A percentile compares a stretch with the other conserved stretches of the same genome.
These are phyloP conservation scores for Apophysomyces trapeziformis DNA, from an alignment of 371 early-diverging fungal species.

Conservation along the genomic window DNA sequence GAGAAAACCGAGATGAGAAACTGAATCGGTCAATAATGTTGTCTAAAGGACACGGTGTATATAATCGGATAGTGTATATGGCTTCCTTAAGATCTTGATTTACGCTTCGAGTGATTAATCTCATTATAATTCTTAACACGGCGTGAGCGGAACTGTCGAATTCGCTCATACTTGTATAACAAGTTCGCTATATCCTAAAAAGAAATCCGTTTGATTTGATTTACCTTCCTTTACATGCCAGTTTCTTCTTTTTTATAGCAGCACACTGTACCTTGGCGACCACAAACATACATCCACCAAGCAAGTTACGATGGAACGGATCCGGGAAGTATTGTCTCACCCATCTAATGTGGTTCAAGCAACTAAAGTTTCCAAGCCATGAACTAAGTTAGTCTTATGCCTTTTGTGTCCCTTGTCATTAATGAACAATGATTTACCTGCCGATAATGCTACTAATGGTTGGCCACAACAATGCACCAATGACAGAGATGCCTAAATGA, in stretches of 20 bases:
- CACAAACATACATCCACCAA: slow-evolving; percentile 68
- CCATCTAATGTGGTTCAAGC: slow-evolving; percentile 49
- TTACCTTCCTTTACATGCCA: neutral
- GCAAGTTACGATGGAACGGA: slow-evolving; percentile 59
- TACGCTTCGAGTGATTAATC: slow-evolving; percentile 4
- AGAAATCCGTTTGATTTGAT: neutral
- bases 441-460: slow-evolving; percentile 47
- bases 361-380: slow-evolving; percentile 27
- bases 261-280: slow-evolving; percentile 48
- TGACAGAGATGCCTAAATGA: slow-evolving; percentile 53
- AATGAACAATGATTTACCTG: slow-evolving; percentile 16
- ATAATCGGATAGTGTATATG: neutral
- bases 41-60: neutral
- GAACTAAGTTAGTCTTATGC: neutral
- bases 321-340: slow-evolving; percentile 56
- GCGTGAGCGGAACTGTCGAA: slow-evolving; percentile 44
- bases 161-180: slow-evolving; percentile 43
- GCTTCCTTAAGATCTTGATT: neutral
- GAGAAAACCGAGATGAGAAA: neutral
- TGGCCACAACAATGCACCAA: slow-evolving; percentile 61
- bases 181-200: slow-evolving; percentile 42
- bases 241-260: neutral
- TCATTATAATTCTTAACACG: slow-evolving; percentile 36
- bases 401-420: neutral
- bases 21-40: neutral